phyloP scores from a whole-genome alignment of 1,284 basidiomycete genomes.

The Retiboletus fuscus region DNA sequence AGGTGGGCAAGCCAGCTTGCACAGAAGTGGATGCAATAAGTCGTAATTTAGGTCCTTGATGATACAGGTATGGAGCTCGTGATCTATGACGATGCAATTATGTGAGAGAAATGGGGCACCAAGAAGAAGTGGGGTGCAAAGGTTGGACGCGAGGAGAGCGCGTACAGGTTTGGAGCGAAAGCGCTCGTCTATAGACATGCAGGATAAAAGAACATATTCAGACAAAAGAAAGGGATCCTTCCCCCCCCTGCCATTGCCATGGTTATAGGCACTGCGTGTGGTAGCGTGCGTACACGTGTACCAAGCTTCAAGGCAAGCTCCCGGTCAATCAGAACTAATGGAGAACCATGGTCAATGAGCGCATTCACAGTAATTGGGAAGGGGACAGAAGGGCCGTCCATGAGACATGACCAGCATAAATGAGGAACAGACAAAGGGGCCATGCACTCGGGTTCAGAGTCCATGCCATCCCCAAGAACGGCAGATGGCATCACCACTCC shows the following conservation, averaged over 20 bases:
- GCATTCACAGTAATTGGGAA: not conserved
- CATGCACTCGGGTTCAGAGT: slow-evolving; percentile 1
- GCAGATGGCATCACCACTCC: not conserved
- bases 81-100: slow-evolving; percentile 8
- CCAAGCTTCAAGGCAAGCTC: not conserved
- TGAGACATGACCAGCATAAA: not conserved
- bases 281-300: not conserved
- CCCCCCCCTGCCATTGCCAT: not conserved
- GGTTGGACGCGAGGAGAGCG: not conserved
- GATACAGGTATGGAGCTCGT: not conserved
- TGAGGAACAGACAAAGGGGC: slow-evolving; percentile 7
- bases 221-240: not conserved
- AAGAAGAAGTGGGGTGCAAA: slow-evolving; percentile 5
- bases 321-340: slow-evolving; percentile 20
- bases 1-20: not conserved
- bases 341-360: slow-evolving; percentile 17
- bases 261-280: not conserved
- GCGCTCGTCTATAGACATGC: not conserved
- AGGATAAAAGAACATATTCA: not conserved
- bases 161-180: not conserved
- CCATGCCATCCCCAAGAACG: not conserved
- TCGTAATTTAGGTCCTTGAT: not conserved
- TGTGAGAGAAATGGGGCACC: not conserved
- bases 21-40: not conserved
- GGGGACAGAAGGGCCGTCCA: not conserved